phyloP scores from a whole-genome alignment of 306 rosid species.

The Abrus pulchellus region DNA sequence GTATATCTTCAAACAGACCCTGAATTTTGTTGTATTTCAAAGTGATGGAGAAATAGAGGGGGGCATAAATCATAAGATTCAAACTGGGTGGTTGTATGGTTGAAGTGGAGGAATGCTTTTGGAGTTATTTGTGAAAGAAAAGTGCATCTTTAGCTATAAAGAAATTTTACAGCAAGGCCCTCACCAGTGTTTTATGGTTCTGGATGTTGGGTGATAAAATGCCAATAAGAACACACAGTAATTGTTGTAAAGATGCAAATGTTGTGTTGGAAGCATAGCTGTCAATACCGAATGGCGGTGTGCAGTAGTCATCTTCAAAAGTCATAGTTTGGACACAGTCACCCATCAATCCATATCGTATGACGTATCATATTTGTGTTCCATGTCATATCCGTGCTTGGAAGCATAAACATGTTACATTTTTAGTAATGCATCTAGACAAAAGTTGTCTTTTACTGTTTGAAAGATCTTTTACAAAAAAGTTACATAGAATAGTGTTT shows the following conservation, averaged over 20 bases:
- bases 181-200: not conserved
- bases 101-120: not conserved
- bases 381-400: no score
- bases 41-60: not conserved
- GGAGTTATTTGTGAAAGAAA: not conserved
- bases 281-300: not conserved
- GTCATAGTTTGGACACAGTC: not conserved
- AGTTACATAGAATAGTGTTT: no score
- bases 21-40: not conserved
- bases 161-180: not conserved
- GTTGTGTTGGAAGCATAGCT: not conserved
- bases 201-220: not conserved
- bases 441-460: no score
- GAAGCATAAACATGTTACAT: no score
- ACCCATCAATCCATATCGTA: not conserved
- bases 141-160: not conserved
- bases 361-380: no score
- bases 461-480: no score
- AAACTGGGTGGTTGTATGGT: not conserved
- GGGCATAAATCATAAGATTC: not conserved
- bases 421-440: no score
- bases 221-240: not conserved
- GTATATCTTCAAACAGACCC: not conserved
- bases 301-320: not conserved
- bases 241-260: not conserved